Evolutionary conservation across 2,329 filamentous ascomycete genomes (phyloP), one percentile per base, ranked within the genome.

Genomic region (Metarhizium anisopliae): DNA sequence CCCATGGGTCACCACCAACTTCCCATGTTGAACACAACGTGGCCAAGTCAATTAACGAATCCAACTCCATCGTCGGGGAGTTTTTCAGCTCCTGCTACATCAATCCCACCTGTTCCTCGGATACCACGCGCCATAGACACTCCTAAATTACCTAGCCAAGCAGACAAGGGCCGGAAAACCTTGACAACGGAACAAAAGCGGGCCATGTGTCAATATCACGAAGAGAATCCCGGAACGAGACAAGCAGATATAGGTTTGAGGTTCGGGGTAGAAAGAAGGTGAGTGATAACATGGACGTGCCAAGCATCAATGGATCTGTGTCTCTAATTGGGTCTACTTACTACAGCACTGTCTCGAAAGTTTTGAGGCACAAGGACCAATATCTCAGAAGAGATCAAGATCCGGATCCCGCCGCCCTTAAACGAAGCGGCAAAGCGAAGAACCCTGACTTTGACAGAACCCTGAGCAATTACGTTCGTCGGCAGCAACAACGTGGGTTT

Each of bases 201-300:
- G 61, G 82, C 84, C 49, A 99, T 99, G 92, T 99, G 94, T 71
- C 82, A 90, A 67, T 96, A 93, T 70, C 89, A 93, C 64, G 88
- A 94, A 68, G 87, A 95, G 59, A 86, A 97, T 67, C 94, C 93
- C 25, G 86, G 84, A 51, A 86, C 90, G 50, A 96, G 96, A 73
- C 94, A 99, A 74, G 94, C 91, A 18, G 93, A 97, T 67, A 99
- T 99, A 72, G 94, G 94, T 73, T 87, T 86, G 57, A 85, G 91
- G 68, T 99, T 99, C 73, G 93, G 92, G 40, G 94, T 99, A 53
- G 94, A 99, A 75, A 79, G 94, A 86, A 97, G 94, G 94, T 97
- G 85, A 70, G 75, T 56, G 25, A 3, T 36, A n/a, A 32, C 4
- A 29, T 40, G n/a, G 16, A 16, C n/a, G 20, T 45, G 42, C 6